phyloP scores from a whole-genome alignment of 192 early-diverging fungal species.

The Podila epigama region DNA sequence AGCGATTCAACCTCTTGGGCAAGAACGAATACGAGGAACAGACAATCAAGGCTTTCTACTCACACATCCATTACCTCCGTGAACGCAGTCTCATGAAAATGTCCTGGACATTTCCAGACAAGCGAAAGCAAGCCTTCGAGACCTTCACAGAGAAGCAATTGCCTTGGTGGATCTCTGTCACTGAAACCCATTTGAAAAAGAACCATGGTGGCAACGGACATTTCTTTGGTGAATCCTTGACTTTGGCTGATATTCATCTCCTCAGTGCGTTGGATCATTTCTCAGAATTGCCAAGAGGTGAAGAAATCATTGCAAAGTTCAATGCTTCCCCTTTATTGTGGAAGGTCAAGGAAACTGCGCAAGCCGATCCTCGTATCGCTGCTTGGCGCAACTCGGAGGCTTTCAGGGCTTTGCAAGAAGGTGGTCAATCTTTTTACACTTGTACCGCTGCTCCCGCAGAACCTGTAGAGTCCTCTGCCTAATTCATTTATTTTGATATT shows the following conservation, averaged over 20 bases:
- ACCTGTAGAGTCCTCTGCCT: too few relatives aligned
- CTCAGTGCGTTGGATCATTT: constrained; percentile 23
- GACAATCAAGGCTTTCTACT: constrained; percentile 24
- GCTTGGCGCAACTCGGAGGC: constrained; percentile 8
- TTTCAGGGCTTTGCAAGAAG: background rate
- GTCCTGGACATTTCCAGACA: constrained; percentile 21
- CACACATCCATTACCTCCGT: constrained; percentile 25
- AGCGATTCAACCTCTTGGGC: constrained; percentile 22
- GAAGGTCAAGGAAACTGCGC: constrained; percentile 19
- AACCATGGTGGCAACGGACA: constrained; percentile 26
- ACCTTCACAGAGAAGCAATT: background rate
- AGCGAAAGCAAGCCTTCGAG: constrained; percentile 14
- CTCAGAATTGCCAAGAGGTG: constrained; percentile 15
- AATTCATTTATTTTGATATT: too few relatives aligned
- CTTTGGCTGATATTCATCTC: constrained; percentile 27
- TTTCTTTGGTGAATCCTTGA: constrained; percentile 23
- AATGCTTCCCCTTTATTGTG: constrained; percentile 5
- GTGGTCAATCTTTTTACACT: background rate
- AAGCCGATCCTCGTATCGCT: constrained; percentile 9
- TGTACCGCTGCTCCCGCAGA: background rate
- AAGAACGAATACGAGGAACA: constrained; percentile 13
- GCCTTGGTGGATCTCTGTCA: constrained; percentile 8
- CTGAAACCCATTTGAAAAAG: constrained; percentile 18
- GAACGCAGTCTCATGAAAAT: constrained; percentile 16
- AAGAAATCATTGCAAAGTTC: constrained; percentile 12